Evolutionary conservation across 257 asterid species (phyloP).

Genomic region (Nicotiana tabacum): DNA sequence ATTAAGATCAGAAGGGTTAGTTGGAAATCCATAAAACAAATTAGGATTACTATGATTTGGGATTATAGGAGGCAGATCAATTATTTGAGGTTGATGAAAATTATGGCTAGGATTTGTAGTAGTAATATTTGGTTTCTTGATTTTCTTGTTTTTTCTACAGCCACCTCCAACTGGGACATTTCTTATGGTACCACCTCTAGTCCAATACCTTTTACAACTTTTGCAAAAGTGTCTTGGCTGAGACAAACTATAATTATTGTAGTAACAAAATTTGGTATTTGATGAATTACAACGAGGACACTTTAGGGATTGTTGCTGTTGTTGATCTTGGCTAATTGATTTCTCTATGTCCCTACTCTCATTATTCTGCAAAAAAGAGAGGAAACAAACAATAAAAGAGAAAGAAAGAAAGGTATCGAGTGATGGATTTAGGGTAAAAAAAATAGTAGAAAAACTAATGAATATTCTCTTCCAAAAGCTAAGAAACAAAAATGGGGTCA

Average conservation of each 20-base stretch:
- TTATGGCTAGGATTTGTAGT: slow-evolving; percentile 21
- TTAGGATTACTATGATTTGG: slow-evolving; percentile 14
- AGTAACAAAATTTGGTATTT: slow-evolving; percentile 41
- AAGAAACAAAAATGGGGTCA: slow-evolving; percentile 48
- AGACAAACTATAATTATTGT: slow-evolving; percentile 42
- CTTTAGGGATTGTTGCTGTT: slow-evolving; percentile 31
- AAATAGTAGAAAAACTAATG: neutral
- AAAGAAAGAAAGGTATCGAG: neutral
- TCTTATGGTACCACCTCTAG: slow-evolving; percentile 42
- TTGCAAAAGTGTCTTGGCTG: slow-evolving; percentile 48
- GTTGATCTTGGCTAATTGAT: slow-evolving; percentile 23
- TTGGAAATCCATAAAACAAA: slow-evolving; percentile 30
- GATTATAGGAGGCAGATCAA: neutral
- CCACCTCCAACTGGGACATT: slow-evolving; percentile 52
- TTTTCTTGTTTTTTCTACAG: slow-evolving; percentile 33
- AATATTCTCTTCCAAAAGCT: slow-evolving; percentile 76
- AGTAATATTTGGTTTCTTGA: slow-evolving; percentile 11
- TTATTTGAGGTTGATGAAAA: neutral
- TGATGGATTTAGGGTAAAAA: too few species aligned
- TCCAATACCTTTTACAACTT: slow-evolving; percentile 47
- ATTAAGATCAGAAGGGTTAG: slow-evolving; percentile 17
- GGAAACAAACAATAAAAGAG: slow-evolving; percentile 14
- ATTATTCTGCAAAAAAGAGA: slow-evolving; percentile 22
- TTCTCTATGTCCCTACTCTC: slow-evolving; percentile 31
- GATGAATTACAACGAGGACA: slow-evolving; percentile 46